A percentile compares a stretch with the other conserved stretches of the same genome.
Evolutionary conservation across 176 grass and related monocot species (phyloP).

Genomic region (Zoysia japonica): DNA sequence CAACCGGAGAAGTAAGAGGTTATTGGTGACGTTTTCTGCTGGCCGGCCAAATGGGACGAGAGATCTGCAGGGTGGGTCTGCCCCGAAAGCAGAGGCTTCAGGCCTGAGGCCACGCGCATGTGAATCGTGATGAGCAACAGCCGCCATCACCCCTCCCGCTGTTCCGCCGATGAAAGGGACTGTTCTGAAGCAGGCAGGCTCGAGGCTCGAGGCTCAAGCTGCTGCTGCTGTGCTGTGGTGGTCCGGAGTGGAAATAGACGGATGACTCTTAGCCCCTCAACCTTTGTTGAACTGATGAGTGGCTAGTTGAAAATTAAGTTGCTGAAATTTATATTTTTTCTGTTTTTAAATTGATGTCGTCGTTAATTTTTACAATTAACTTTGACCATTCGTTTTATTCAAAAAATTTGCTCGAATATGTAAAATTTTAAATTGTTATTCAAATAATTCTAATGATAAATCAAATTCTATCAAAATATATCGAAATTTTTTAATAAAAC

Average conservation of each 20-base stretch:
- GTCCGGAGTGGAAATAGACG: slow-evolving; percentile 12
- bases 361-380: too few relatives aligned
- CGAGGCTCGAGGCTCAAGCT: background rate
- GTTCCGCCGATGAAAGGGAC: background rate
- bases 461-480: too few relatives aligned
- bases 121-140: background rate
- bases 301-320: too few relatives aligned
- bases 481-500: too few relatives aligned
- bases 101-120: background rate
- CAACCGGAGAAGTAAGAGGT: slow-evolving; percentile 9
- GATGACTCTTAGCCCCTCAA: background rate
- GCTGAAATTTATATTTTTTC: too few relatives aligned
- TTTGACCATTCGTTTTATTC: too few relatives aligned
- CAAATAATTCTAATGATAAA: too few relatives aligned
- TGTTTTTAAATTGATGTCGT: too few relatives aligned
- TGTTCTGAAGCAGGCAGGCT: background rate
- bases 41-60: background rate
- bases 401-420: too few relatives aligned
- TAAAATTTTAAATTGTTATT: too few relatives aligned
- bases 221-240: background rate
- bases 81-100: slow-evolving; percentile 1
- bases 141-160: background rate
- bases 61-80: background rate
- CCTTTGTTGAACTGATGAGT: too few relatives aligned
- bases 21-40: background rate